Percentiles rank a stretch among this genome's conserved stretches.
phyloP scores from a whole-genome alignment of 2,329 filamentous ascomycete genomes.

The Arthroderma uncinatum region DNA sequence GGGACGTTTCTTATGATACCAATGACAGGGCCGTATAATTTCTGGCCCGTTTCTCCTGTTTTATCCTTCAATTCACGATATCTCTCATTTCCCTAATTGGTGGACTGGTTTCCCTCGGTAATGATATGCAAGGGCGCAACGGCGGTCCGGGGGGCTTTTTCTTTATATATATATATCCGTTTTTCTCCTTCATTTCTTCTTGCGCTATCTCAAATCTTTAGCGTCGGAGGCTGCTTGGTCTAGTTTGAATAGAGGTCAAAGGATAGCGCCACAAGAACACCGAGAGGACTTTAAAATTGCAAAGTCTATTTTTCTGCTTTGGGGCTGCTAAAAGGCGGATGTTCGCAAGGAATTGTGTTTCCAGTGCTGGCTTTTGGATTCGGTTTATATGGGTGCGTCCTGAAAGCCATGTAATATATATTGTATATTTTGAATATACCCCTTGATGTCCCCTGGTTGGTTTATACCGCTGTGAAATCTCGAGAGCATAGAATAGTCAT shows the following conservation, averaged over 20 bases:
- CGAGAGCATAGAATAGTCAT: not conserved
- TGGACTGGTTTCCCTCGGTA: not conserved
- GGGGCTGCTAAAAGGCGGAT: not conserved
- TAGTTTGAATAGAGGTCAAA: not conserved
- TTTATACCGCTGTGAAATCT: not conserved
- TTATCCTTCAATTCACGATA: not conserved
- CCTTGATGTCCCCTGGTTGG: not conserved
- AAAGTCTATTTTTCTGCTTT: not conserved
- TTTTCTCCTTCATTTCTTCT: not conserved
- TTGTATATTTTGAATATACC: not conserved
- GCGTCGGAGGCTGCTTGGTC: not conserved
- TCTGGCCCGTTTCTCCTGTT: not conserved
- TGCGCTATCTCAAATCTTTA: not conserved
- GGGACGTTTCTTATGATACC: constrained; percentile 12
- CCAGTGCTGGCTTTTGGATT: not conserved
- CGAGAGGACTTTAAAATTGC: not conserved
- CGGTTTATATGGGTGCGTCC: not conserved
- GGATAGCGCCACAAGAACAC: not conserved
- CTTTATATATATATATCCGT: not conserved
- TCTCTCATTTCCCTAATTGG: not conserved
- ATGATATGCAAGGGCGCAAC: not conserved
- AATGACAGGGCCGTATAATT: not conserved
- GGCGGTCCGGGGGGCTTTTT: not conserved
- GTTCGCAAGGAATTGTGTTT: not conserved
- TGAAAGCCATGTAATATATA: not conserved